Evolutionary conservation across 2,329 filamentous ascomycete species (phyloP).

Genomic region (Tolypocladium endophyticum): DNA sequence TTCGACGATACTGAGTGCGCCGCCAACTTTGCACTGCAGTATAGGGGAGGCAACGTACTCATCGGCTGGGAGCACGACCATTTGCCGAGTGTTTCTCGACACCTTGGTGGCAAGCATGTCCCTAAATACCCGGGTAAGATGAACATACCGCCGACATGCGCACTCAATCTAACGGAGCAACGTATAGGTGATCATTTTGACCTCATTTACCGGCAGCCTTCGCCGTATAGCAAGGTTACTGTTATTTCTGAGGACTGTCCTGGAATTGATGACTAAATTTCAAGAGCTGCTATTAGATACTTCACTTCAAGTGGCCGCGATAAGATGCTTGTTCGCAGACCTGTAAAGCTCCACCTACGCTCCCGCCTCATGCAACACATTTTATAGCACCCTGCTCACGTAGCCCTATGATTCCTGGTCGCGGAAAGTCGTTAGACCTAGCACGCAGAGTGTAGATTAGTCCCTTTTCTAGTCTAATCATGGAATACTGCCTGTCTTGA

Average conservation of each 20-base stretch:
- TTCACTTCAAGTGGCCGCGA: too few species aligned
- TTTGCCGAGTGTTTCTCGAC: not conserved
- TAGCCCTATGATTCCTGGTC: too few species aligned
- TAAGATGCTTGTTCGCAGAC: too few species aligned
- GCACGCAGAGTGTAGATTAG: too few species aligned
- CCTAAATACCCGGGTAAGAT: not conserved
- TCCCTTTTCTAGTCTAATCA: too few species aligned
- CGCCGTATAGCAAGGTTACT: not conserved
- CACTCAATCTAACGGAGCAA: not conserved
- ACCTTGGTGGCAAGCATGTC: not conserved
- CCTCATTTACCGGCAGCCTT: not conserved
- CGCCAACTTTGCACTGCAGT: not conserved
- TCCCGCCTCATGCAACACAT: too few species aligned
- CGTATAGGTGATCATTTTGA: not conserved
- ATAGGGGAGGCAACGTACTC: not conserved
- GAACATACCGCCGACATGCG: not conserved
- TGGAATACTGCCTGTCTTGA: too few species aligned
- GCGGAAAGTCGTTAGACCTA: too few species aligned
- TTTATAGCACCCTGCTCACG: too few species aligned
- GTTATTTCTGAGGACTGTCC: not conserved
- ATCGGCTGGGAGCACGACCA: not conserved
- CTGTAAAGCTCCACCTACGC: too few species aligned
- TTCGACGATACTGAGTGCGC: not conserved
- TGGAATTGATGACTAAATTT: not conserved
- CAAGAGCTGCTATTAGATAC: too few species aligned